Base-by-base conservation (phyloP, 164 flowering plant genomes). In the Sextonia rubra region DNA sequence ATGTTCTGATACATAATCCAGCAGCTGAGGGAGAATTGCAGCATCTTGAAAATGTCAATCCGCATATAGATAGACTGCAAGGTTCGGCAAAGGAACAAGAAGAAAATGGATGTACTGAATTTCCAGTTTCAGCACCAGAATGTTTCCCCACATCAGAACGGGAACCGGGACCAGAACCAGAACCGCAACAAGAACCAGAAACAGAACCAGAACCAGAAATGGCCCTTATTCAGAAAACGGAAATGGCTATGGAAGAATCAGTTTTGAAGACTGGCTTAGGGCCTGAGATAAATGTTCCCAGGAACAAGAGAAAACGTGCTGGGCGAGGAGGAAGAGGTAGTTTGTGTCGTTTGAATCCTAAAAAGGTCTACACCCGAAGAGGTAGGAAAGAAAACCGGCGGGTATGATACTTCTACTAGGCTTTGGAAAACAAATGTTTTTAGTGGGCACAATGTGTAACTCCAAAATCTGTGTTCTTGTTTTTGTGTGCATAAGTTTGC, bases 271-370 rank as follows among this genome's bases (percentile, higher is more conserved):
- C 81, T 60, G 77, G 84, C 78, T 77, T 84, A 23, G 80, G 80
- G 24, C 76, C 90, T 0, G 88, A 88, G 11, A 22, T 86, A 9
- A 72, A 77, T 47, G 73, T 86, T 69, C 92, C 94, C 2, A 84
- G 76, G 79, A 86, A 81, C 72, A 90, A 88, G 77, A 83, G 94
- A 75, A 90, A 85, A 75, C 86, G 94, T 72, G 94, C 86, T 56
- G 92, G 88, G 69, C 85, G 96, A n/a, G 87, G 83, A 29, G 83
- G 89, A 32, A 32, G 67, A 25, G 90, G 87, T 64, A 82, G 89
- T 68, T 77, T 86, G 12, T 85, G 83, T 29, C 73, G 83, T 72
- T 90, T 94, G 96, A 75, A 75, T 68, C 69, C 66, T 29, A 74
- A 74, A 25, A 68, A 63, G 61, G 66, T 71, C 24, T 62, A 61